Evolutionary conservation across 2,329 filamentous ascomycete species (phyloP).

Genomic region (Colletotrichum chrysophilum): DNA sequence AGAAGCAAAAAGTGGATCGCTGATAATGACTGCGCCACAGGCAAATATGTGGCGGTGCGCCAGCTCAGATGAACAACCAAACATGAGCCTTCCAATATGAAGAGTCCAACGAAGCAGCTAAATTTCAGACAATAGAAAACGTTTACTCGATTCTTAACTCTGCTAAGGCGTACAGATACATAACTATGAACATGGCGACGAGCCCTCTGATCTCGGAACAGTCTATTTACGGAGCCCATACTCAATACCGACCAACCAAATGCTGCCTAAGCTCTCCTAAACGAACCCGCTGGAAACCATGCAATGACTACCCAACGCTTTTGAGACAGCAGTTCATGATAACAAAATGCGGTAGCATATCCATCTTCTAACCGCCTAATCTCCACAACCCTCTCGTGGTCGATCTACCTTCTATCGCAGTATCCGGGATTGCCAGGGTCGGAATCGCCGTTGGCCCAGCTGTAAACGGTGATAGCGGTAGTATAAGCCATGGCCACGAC

Average conservation of each 20-base stretch:
- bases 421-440: conserved; percentile 55
- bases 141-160: neutral
- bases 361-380: neutral
- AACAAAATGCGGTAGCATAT: neutral
- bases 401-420: conserved; percentile 49
- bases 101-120: neutral
- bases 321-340: neutral
- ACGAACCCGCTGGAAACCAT: conserved; percentile 19
- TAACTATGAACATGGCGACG: conserved; percentile 18
- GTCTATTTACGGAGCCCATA: conserved; percentile 18
- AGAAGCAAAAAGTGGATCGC: neutral
- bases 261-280: conserved; percentile 4
- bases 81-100: neutral
- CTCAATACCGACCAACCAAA: conserved; percentile 1
- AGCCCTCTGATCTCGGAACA: conserved; percentile 19
- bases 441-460: conserved; percentile 72
- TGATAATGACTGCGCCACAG: neutral
- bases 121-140: neutral
- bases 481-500: conserved; percentile 91
- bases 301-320: conserved; percentile 17
- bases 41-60: neutral
- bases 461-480: conserved; percentile 82
- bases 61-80: neutral
- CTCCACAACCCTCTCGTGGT: neutral
- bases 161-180: conserved; percentile 9